These are phyloP conservation scores for Botrytis tulipae DNA, from an alignment of 2,329 filamentous ascomycete species.

Conservation along the genomic window DNA sequence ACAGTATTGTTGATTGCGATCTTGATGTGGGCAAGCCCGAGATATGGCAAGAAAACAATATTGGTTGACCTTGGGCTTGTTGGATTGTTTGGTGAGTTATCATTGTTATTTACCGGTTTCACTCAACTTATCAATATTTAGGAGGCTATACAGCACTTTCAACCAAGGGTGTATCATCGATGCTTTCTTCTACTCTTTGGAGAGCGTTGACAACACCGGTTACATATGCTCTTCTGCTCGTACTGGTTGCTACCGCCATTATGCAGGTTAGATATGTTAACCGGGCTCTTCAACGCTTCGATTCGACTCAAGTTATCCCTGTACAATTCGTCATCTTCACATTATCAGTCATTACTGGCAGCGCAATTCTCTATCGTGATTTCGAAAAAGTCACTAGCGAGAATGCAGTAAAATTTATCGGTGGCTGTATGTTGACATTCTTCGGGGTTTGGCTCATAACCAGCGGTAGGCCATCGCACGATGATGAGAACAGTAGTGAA, in stretches of 20 bases:
- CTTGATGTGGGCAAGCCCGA: constrained; percentile 79
- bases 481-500: constrained; percentile 59
- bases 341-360: constrained; percentile 90
- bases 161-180: constrained; percentile 93
- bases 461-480: constrained; percentile 69
- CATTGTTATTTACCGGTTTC: background rate
- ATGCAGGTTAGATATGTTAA: constrained; percentile 99
- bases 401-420: constrained; percentile 80
- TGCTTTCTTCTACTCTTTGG: constrained; percentile 88
- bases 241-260: constrained; percentile 80
- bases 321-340: constrained; percentile 98
- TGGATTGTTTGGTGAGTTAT: constrained; percentile 76
- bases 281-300: constrained; percentile 83
- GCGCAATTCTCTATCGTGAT: constrained; percentile 88
- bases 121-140: constrained; percentile 39
- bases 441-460: constrained; percentile 97
- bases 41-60: constrained; percentile 81
- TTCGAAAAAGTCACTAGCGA: constrained; percentile 78
- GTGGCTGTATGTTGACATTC: constrained; percentile 89
- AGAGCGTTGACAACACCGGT: constrained; percentile 87
- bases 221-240: constrained; percentile 78
- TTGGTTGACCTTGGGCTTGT: constrained; percentile 92
- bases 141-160: constrained; percentile 95
- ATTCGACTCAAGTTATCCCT: constrained; percentile 96
- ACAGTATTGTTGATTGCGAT: constrained; percentile 70